Base-by-base conservation (phyloP, 176 grass and related monocot species). In the Phyllostachys edulis region DNA sequence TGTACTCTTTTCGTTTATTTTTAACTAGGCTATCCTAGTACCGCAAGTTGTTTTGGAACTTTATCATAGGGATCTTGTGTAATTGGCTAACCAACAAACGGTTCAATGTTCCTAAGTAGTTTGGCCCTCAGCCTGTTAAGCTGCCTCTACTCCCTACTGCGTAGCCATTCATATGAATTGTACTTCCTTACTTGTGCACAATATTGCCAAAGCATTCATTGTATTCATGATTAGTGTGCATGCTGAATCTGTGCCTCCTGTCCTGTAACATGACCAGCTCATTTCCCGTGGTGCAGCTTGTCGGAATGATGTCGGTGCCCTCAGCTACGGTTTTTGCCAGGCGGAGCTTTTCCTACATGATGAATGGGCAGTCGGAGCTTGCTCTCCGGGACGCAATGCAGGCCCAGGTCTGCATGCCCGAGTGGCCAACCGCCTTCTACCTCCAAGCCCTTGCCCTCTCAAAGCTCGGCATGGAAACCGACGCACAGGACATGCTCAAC, bases 381-480 rank as follows among this genome's bases (percentile, higher is more conserved):
- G 96, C 96, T 40, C 88, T 99, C 37, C 89, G 93, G 23, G 93
- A 99, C n/a, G 96, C 96, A 20, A 99, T 99, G 96, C 96, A 96
- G 74, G 93, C 96, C 11, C 96, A 99, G 86, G 96, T 95, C n/a
- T 99, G 91, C 93, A 94, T 99, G 96, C 85, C 93, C 0, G 96
- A 99, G 79, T 99, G 96, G 96, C 93, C 96, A 27, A 96, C 96
- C 0, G 88, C 96, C 2, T 99, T 99, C 90, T 99, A 99, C 74
- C 84, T 99, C 57, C 96, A 99, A 89, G 93, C 96, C 23, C 93
- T 99, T 72, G 96, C 93, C 45, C 89, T 99, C 37, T 99, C 90
- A 29, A 99, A 96, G 87, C 93, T 99, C 1, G 93, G 96, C 46
- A 99, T 99, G 96, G 96, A 99, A 90, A 99, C 91, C 5, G 96